A percentile compares a stretch with the other conserved stretches of the same genome.
Conservation (phyloP, 2,329 filamentous ascomycete species). For the Curvularia spicifera region DNA sequence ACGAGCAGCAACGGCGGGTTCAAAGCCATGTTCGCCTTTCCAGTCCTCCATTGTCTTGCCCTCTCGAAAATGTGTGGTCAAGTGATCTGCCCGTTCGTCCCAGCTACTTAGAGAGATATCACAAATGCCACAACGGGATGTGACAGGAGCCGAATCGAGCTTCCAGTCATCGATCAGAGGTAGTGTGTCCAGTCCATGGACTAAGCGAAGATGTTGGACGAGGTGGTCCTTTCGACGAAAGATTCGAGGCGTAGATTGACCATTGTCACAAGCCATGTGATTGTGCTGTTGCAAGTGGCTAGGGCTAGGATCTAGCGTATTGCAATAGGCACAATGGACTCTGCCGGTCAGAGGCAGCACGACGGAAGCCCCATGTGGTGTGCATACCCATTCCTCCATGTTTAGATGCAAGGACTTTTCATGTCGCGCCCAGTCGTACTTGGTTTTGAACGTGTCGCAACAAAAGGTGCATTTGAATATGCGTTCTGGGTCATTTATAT, state of each 20-base stretch:
- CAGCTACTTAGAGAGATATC: conserved; percentile 51
- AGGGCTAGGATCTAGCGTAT: conserved; percentile 56
- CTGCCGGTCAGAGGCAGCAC: conserved; percentile 59
- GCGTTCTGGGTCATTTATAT: conserved; percentile 20
- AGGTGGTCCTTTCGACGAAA: conserved; percentile 67
- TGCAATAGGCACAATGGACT: conserved; percentile 63
- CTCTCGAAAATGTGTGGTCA: conserved; percentile 59
- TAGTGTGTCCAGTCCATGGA: conserved; percentile 65
- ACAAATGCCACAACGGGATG: conserved; percentile 60
- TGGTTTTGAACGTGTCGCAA: conserved; percentile 38
- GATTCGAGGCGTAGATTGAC: conserved; percentile 63
- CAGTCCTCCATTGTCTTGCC: conserved; percentile 59
- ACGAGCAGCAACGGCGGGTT: conserved; percentile 50
- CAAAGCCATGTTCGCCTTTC: conserved; percentile 59
- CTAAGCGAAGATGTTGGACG: conserved; percentile 63
- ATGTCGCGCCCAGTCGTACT: conserved; percentile 40
- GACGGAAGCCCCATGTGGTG: conserved; percentile 62
- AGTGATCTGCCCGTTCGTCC: conserved; percentile 57
- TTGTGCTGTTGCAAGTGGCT: conserved; percentile 65
- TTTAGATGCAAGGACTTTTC: conserved; percentile 39
- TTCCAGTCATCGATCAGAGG: conserved; percentile 67
- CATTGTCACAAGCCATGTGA: conserved; percentile 67
- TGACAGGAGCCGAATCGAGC: conserved; percentile 57
- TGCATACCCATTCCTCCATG: conserved; percentile 54
- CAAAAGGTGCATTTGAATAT: conserved; percentile 42